Conservation (phyloP, 768 basidiomycete genomes). For the Naganishia onofrii region DNA sequence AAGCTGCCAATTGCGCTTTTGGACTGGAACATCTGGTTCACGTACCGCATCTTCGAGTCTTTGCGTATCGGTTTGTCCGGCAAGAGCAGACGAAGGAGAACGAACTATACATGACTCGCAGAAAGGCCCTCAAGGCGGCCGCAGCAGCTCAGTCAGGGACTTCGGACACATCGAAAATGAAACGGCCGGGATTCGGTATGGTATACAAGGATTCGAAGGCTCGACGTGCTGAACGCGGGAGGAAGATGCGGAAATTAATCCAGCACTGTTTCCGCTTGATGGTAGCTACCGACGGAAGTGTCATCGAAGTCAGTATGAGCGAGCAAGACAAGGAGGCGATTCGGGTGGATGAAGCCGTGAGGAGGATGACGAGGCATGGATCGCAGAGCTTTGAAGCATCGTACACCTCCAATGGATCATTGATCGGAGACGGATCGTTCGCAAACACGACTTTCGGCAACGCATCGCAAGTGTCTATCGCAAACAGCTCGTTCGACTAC, state of each 20-base stretch:
- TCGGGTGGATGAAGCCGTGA: neutral
- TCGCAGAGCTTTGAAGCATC: constrained; percentile 13
- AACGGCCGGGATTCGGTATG: neutral
- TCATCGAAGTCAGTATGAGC: constrained; percentile 27
- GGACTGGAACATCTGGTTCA: constrained; percentile 28
- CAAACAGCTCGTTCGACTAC: constrained; percentile 5
- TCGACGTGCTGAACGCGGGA: constrained; percentile 13
- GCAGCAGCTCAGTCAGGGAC: neutral
- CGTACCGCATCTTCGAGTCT: constrained; percentile 23
- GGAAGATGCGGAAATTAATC: constrained; percentile 30
- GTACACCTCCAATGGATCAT: constrained; percentile 9
- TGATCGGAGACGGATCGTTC: neutral
- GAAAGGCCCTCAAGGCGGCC: constrained; percentile 3
- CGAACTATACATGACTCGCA: constrained; percentile 3
- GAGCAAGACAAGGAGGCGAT: constrained; percentile 15
- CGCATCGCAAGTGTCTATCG: neutral
- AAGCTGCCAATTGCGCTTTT: constrained; percentile 3
- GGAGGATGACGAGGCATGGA: neutral
- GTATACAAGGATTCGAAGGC: constrained; percentile 10
- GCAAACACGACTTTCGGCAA: neutral
- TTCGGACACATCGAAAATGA: neutral
- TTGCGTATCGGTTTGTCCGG: constrained; percentile 24
- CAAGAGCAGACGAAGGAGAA: constrained; percentile 18
- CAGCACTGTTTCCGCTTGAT: constrained; percentile 23
- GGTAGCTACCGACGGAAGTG: constrained; percentile 22